Evolutionary conservation across 768 basidiomycete genomes (phyloP), one percentile per base, ranked within the genome.

Genomic region (Auricularia sp.): DNA sequence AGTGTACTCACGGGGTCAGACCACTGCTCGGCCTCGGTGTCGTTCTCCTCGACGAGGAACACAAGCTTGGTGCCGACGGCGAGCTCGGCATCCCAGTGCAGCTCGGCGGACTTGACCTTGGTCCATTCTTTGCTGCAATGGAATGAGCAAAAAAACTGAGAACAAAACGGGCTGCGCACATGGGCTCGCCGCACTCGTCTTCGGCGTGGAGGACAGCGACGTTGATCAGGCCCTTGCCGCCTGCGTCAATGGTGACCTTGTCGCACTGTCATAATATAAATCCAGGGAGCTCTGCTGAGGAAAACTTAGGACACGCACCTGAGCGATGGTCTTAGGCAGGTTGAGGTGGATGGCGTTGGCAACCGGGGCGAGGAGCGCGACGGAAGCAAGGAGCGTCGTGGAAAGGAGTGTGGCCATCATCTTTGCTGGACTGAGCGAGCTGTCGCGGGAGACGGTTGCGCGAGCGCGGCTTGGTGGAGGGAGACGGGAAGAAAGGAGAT

Each of bases 1-100:
- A 13, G 56, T 29, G 56, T 42, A 59, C 56, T 14, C 56, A 59
- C 56, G 8, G 56, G 21, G 7, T 59, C 29, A 24, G 56, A 59
- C 56, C 56, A 59, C 29, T 33, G 14, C 34, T 59, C 56, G 34
- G 56, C 56, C 24, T 59, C 56, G 24, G 29, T 14, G 34, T 59
- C 56, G 56, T 35, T 29, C 56, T 59, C 56, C 56, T 59, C 56
- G 56, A 59, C 56, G 56, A 59, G 56, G 56, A 59, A 59, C 24
- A 59, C 56, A 29, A 59, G 11, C 56, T 59, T 14, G 29, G 24
- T 29, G 56, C 56, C 56, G 56, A 59, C 56, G 14, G 24, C 6
- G 56, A 33, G 14, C 16, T 59, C 24, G 18, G 56, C 24, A 7
- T 14, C 24, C 56, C 56, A 59, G 56, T 59, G 56, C 4, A 59